These are phyloP conservation scores for Verticillium nonalfalfae DNA, from an alignment of 2,329 filamentous ascomycete species.

Conservation along the genomic window DNA sequence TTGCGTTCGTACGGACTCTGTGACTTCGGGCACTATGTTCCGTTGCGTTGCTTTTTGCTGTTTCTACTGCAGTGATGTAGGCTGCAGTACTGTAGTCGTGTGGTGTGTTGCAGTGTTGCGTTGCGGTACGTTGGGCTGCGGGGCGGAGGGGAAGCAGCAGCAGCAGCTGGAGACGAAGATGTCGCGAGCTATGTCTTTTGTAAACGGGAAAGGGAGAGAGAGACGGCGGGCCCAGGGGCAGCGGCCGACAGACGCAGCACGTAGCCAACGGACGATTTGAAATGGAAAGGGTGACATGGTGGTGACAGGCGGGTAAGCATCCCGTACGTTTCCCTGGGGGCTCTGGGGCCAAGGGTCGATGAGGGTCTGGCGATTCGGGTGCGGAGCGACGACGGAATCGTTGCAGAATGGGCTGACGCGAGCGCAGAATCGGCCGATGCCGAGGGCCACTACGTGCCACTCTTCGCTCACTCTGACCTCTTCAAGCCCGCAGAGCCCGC, in stretches of 20 bases:
- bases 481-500: background rate
- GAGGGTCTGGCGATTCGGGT: constrained; percentile 24
- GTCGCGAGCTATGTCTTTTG: background rate
- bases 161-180: background rate
- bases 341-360: constrained; percentile 9
- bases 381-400: constrained; percentile 19
- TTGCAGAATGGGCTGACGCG: constrained; percentile 25
- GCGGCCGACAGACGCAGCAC: background rate
- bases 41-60: background rate
- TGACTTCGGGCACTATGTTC: background rate
- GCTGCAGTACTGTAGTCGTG: no score
- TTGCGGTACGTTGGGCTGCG: background rate
- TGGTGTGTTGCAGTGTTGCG: background rate
- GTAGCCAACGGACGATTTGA: constrained; percentile 7
- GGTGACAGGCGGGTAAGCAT: constrained; percentile 3
- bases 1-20: background rate
- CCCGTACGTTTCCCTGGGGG: constrained; percentile 1
- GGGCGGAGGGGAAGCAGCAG: background rate
- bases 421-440: constrained; percentile 27
- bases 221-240: background rate
- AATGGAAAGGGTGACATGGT: constrained; percentile 11
- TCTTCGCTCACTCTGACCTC: background rate
- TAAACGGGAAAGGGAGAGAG: background rate
- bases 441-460: constrained; percentile 8
- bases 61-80: background rate